Evolutionary conservation across 768 basidiomycete genomes (phyloP), one percentile per base, ranked within the genome.

Genomic region (Baorangia bicolor): DNA sequence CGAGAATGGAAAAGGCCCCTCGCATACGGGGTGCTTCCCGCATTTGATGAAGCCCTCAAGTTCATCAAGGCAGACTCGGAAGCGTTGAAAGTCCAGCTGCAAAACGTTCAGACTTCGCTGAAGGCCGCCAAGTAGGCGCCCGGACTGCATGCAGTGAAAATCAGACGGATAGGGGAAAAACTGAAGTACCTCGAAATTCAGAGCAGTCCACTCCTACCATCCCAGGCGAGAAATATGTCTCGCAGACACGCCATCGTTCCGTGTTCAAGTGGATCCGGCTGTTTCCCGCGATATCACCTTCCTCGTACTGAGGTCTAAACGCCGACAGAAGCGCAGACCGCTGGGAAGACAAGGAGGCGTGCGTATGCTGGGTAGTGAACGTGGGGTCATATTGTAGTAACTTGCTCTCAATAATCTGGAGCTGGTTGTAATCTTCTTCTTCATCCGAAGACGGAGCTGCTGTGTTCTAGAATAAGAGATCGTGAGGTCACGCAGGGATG

Each of bases 121-220:
- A 45, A 57, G 39, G 47, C 51, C 34, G 53, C 53, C 34, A 57
- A 60, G 49, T 59, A 69, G 30, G 70, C 62, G 50, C 58, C 72
- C 33, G 61, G 68, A 27, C 59, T 56, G 23, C 61, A 78, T 56
- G 72, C 73, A 42, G 68, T 61, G 21, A 73, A 73, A 42, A 61
- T 85, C 60, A 76, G 79, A 57, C 55, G 67, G 33, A 62, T 83
- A 67, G 66, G 80, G 56, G 74, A 78, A 64, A 82, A 78, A 67
- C 64, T 85, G 42, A 64, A 76, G 20, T 80, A 88, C 53, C 66
- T 96, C 42, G 85, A 92, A 59, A 78, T 95, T 11, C 90, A 93
- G 73, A 87, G 88, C 54, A 92, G 70, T 98, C 97, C 18, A 96
- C 79, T 2, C 97, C 96, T 2, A 92, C 95, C 84, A 97, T 94